Conservation (phyloP, 2,329 filamentous ascomycete genomes). For the Cordyceps farinosa region DNA sequence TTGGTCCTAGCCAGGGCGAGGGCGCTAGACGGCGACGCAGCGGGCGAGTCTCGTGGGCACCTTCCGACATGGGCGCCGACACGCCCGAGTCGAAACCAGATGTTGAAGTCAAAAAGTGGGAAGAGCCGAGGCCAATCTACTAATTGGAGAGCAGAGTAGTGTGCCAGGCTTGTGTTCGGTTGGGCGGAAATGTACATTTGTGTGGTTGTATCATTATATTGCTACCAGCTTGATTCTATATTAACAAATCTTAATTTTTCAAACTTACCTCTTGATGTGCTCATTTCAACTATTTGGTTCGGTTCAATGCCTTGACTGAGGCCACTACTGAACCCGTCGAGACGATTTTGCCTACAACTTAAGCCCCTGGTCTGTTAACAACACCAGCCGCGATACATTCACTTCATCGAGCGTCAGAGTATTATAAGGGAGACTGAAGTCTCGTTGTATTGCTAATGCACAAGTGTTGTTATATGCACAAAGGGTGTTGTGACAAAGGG, state of each 20-base stretch:
- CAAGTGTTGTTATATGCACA: conserved; percentile 57
- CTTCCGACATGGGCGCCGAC: conserved; percentile 36
- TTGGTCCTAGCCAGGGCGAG: conserved; percentile 52
- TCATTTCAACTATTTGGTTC: too few species aligned
- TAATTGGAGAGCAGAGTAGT: conserved; percentile 24
- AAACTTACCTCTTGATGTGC: neutral
- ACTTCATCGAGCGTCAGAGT: neutral
- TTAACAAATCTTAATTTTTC: conserved; percentile 4
- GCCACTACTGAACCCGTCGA: too few species aligned
- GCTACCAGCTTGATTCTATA: neutral
- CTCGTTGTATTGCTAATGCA: conserved; percentile 56
- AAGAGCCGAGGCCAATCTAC: conserved; percentile 40
- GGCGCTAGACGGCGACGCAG: conserved; percentile 47
- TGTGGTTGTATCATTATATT: conserved; percentile 9
- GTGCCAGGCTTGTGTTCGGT: neutral
- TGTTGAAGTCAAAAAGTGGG: conserved; percentile 37
- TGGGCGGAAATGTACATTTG: conserved; percentile 9
- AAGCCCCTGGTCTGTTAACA: neutral
- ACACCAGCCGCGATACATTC: neutral
- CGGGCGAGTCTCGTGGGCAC: conserved; percentile 47
- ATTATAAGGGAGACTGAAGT: conserved; percentile 27
- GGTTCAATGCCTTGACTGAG: too few species aligned
- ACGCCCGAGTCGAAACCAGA: conserved; percentile 28
- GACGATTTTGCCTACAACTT: too few species aligned
- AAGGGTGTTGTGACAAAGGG: conserved; percentile 49